Evolutionary conservation across 352 stramenopile species (phyloP), one percentile per base, ranked within the genome.

Genomic region (Phytophthora hybrid): DNA sequence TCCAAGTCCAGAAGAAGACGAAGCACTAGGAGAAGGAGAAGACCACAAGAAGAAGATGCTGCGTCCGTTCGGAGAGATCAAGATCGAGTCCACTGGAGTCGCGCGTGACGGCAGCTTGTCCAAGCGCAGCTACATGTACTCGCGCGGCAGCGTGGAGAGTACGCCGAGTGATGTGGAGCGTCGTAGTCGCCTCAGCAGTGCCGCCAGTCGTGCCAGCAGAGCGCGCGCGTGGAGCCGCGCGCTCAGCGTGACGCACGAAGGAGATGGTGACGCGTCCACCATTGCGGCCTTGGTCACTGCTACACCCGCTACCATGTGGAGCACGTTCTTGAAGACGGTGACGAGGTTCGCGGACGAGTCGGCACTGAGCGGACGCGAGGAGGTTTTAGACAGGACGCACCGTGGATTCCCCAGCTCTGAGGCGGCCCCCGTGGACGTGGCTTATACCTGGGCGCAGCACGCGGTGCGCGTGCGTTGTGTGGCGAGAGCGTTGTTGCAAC

Each of bases 401-500:
- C 73, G 34, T 16, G 32, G 61, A 29, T 56, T 72, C 26, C 41
- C 46, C 1, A 57, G 44, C 5, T 46, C 57, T 14, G 13, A 60
- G 4, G 60, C 39, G 14, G 39, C 47, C 0, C 26, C 32, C 1
- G 16, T 61, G 18, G 60, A 82, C 29, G 76, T 69, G 21, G n/a
- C 37, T 0, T 80, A 68, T 29, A 69, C 76, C 5, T 82, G 76
- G 76, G 53, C 63, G 14, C 76, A 82, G 49, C 68, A 82, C 37
- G 72, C 72, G 1, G 69, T 77, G 5, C 72, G 76, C 7, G 69
- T 77, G 8, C 76, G 69, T 16, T 74, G 69, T 52, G 71, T 89
- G 26, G 80, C 84, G 47, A 81, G 82, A 14, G 78, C 80, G 34
- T 68, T 95, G 11, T 32, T 84, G 46, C 81, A 87, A 37, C 55